Base-by-base conservation (phyloP, 495 filamentous ascomycete genomes). In the Podospora comata region DNA sequence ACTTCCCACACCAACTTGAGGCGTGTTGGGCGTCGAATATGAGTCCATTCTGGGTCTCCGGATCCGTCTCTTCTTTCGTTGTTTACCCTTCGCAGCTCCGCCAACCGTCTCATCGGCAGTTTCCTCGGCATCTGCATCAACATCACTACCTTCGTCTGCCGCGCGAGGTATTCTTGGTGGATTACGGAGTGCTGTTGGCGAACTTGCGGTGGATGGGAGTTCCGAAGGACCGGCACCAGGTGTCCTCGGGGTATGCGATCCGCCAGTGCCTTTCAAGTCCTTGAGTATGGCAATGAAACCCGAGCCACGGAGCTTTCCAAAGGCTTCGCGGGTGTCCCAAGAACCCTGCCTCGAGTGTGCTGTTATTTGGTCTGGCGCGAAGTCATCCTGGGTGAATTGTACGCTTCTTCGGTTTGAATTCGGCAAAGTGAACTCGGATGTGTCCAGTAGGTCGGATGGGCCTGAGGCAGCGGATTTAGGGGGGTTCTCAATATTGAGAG, bases 111-210 rank as follows among this genome's bases (percentile, higher is more conserved):
- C 87, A 60, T 85, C 86, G 7, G 83, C 83, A 18, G 85, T 93
- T 72, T 91, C 89, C 73, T 92, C 90, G 11, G 89, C 91, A 77
- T 93, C 91, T 4, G 91, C 91, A 79, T 93, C 90, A 5, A 74
- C 77, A 72, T 89, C 89, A 65, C 88, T 89, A 2, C 90, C 86
- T 70, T 90, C 89, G 57, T 85, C 79, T 44, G 86, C 74, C 3
- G 85, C 83, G 55, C 86, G 82, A 26, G 86, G 76, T 16, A 77
- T 64, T 19, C 81, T 75, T 4, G 72, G 67, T 13, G 75, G 63
- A 28, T 79, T 75, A 48, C 81, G 85, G 64, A 78, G 82, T 61
- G 85, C 77, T 64, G 79, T 77, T 11, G 78, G 83, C 30, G 78
- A 87, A 64, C 80, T 85, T 62, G 69, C 70, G 23, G 75, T 70